Conservation (phyloP, 352 stramenopile genomes). For the Globisporangium iwayamae region DNA sequence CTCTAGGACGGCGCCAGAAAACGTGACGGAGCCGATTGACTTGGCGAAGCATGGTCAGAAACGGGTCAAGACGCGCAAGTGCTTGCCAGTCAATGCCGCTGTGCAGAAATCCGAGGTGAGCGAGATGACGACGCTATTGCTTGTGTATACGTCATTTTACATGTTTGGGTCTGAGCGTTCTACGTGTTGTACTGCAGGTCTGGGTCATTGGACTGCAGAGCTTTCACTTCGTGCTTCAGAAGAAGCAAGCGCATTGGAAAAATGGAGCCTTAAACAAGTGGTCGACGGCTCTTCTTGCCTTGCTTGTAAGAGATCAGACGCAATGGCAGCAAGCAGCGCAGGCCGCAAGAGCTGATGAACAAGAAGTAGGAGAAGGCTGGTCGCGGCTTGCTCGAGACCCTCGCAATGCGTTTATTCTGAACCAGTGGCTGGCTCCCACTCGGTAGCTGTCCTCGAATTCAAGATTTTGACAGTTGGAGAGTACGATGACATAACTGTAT, state of each 20-base stretch:
- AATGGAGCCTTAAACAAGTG: conserved; percentile 6
- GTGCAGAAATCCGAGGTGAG: conserved; percentile 11
- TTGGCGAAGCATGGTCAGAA: conserved; percentile 6
- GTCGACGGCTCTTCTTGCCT: conserved; percentile 4
- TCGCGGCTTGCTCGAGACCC: conserved; percentile 26
- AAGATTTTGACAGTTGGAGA: not conserved
- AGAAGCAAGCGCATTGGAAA: conserved; percentile 11
- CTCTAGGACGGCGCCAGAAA: not conserved
- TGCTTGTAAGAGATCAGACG: not conserved
- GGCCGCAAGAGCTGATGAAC: conserved; percentile 16
- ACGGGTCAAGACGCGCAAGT: conserved; percentile 4
- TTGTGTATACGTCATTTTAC: not conserved
- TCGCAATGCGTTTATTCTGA: conserved; percentile 27
- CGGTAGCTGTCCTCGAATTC: not conserved
- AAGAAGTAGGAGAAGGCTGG: conserved; percentile 17
- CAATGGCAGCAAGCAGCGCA: conserved; percentile 24
- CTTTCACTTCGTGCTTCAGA: conserved; percentile 31
- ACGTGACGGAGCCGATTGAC: not conserved
- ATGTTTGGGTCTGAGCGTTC: not conserved
- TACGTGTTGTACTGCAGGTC: conserved; percentile 21
- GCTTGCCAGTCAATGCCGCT: not conserved
- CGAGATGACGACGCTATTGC: not conserved
- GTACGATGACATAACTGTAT: not conserved
- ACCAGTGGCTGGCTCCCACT: conserved; percentile 18
- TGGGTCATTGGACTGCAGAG: conserved; percentile 38